Evolutionary conservation across 768 basidiomycete species (phyloP), one percentile per base, ranked within the genome.

Genomic region (Psilocybe cubensis): DNA sequence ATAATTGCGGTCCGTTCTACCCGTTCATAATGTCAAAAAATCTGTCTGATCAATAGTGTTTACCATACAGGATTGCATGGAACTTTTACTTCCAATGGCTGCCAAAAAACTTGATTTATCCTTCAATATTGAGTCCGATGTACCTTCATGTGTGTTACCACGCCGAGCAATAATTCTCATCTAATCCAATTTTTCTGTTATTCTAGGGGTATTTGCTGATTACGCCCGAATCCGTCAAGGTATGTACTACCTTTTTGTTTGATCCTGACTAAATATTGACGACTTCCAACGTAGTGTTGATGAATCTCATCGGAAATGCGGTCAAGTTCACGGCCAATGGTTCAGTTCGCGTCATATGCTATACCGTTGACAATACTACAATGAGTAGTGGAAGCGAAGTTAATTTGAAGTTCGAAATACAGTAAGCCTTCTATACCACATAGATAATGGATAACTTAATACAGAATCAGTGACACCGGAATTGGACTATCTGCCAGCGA

Each of bases 261-360:
- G 29, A 18, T 28, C 41, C 12, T 12, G 11, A 48, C 10, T 41
- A 23, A 21, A 23, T 56, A 3, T 44, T 57, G 45, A 47, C 54
- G 40, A 11, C 42, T 33, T 35, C 40, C 59, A 25, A 31, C 21
- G 18, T 61, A 88, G 88, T 89, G 9, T 70, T 90, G 20, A 89
- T 89, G 87, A 91, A 91, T 66, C 70, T 90, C 47, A 86, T 90
- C 46, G 88, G 87, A 7, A 91, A 91, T 64, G 87, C 87, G 3
- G 84, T 90, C 53, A 91, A 90, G 63, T 91, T 90, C 68, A 89
- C 88, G 1, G 76, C 79, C 1, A 73, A 68, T 18, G 88, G 89
- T 7, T 85, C 78, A 41, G 87, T 91, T 21, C 79, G 82, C 33
- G 85, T 89, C 18, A 77, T 75, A 1, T 87, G 86, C 64, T 81